Percentiles rank a stretch among this genome's conserved stretches.
phyloP scores from a whole-genome alignment of 345 rosid genomes.

The Arabidopsis arenosa region DNA sequence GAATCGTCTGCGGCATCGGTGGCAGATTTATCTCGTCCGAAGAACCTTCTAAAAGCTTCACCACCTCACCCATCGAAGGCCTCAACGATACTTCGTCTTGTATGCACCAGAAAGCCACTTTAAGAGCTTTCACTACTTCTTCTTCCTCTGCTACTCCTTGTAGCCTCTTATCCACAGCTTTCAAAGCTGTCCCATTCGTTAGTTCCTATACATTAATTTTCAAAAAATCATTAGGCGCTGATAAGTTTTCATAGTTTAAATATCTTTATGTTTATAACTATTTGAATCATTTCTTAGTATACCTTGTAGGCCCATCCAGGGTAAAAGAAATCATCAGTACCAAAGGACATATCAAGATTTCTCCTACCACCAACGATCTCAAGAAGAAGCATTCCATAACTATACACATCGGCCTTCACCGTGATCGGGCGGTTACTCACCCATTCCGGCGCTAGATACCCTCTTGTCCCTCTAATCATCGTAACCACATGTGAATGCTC shows the following conservation, averaged over 20 bases:
- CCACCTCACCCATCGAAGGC: constrained; percentile 80
- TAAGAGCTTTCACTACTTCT: constrained; percentile 60
- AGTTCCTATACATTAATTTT: constrained; percentile 49
- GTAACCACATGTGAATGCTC: constrained; percentile 78
- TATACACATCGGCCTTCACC: constrained; percentile 83
- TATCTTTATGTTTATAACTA: too few relatives aligned
- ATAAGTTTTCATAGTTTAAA: too few relatives aligned
- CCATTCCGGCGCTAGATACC: constrained; percentile 85
- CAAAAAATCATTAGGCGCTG: not conserved
- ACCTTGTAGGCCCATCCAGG: constrained; percentile 95
- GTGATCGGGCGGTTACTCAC: constrained; percentile 74
- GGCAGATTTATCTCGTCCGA: constrained; percentile 56
- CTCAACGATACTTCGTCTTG: constrained; percentile 66
- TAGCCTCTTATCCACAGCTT: constrained; percentile 57
- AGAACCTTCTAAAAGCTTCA: constrained; percentile 72
- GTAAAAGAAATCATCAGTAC: constrained; percentile 71
- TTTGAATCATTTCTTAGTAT: not conserved
- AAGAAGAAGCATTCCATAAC: constrained; percentile 81
- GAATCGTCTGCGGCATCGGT: constrained; percentile 85
- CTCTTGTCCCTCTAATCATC: constrained; percentile 77
- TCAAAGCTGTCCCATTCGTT: constrained; percentile 51
- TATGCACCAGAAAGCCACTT: constrained; percentile 77
- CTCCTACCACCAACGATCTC: constrained; percentile 79
- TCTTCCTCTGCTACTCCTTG: constrained; percentile 61
- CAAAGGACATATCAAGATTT: constrained; percentile 69